These are phyloP conservation scores for Hericium erinaceus DNA, from an alignment of 768 basidiomycete species.

Conservation along the genomic window DNA sequence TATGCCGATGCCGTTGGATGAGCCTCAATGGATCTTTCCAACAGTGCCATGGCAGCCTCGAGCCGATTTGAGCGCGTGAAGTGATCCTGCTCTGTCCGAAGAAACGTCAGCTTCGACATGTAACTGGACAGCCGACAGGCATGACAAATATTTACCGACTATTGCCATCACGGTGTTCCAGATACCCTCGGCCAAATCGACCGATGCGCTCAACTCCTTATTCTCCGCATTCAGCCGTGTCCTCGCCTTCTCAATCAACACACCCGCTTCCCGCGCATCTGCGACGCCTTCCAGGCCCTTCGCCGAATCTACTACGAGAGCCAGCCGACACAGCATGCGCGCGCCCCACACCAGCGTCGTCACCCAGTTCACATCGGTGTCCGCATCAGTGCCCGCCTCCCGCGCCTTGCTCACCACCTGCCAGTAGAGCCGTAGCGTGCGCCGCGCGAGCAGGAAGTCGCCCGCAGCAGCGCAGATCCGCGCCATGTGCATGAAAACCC, in stretches of 20 bases:
- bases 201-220: slow-evolving; percentile 45
- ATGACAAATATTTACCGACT: slow-evolving; percentile 38
- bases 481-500: slow-evolving; percentile 77
- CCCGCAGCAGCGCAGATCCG: slow-evolving; percentile 57
- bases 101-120: neutral
- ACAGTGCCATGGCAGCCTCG: slow-evolving; percentile 41
- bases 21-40: slow-evolving; percentile 37
- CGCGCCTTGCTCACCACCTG: slow-evolving; percentile 80
- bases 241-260: slow-evolving; percentile 50
- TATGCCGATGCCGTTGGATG: slow-evolving; percentile 48
- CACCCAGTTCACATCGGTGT: slow-evolving; percentile 66
- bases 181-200: slow-evolving; percentile 65
- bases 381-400: slow-evolving; percentile 50
- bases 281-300: slow-evolving; percentile 31
- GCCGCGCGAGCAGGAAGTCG: slow-evolving; percentile 54
- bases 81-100: slow-evolving; percentile 50
- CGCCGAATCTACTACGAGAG: slow-evolving; percentile 15
- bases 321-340: slow-evolving; percentile 61
- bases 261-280: slow-evolving; percentile 54
- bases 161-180: slow-evolving; percentile 61
- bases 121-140: no score
- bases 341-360: slow-evolving; percentile 70
- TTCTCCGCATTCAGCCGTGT: slow-evolving; percentile 40
- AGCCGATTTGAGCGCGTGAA: slow-evolving; percentile 52
- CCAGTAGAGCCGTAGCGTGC: slow-evolving; percentile 72